A percentile compares a stretch with the other conserved stretches of the same genome.
These are phyloP conservation scores for Apiospora phragmitis DNA, from an alignment of 2,329 filamentous ascomycete genomes.

Conservation along the genomic window DNA sequence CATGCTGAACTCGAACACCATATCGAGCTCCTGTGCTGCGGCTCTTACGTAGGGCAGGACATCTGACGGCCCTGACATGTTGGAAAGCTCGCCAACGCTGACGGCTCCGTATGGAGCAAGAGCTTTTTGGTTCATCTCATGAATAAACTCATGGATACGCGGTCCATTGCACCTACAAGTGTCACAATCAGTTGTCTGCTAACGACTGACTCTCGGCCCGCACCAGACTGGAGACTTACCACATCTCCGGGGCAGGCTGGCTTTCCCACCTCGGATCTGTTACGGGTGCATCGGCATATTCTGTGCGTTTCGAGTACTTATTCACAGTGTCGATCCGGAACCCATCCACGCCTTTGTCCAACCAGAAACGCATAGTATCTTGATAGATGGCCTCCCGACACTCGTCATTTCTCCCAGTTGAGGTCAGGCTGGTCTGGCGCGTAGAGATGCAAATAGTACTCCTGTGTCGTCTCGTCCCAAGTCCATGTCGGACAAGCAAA, in stretches of 20 bases:
- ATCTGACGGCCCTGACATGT: constrained; percentile 50
- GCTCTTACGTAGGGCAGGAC: constrained; percentile 57
- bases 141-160: constrained; percentile 61
- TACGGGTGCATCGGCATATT: constrained; percentile 54
- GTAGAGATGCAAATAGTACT: constrained; percentile 64
- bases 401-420: constrained; percentile 72
- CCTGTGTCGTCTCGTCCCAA: constrained; percentile 49
- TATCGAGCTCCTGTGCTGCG: constrained; percentile 54
- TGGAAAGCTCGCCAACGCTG: constrained; percentile 63
- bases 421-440: constrained; percentile 71
- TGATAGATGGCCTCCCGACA: constrained; percentile 69
- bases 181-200: neutral
- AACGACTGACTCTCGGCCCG: neutral
- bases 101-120: constrained; percentile 57
- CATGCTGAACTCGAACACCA: constrained; percentile 62
- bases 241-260: constrained; percentile 50
- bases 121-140: constrained; percentile 56
- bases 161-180: constrained; percentile 50
- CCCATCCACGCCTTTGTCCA: constrained; percentile 65
- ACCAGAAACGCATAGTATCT: constrained; percentile 70
- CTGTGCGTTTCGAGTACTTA: constrained; percentile 62
- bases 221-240: constrained; percentile 22
- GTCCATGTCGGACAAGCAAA: constrained; percentile 53
- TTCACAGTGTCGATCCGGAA: constrained; percentile 71
- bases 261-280: constrained; percentile 37